Conservation (phyloP, 2,329 filamentous ascomycete genomes). For the Fusarium bactridioides region DNA sequence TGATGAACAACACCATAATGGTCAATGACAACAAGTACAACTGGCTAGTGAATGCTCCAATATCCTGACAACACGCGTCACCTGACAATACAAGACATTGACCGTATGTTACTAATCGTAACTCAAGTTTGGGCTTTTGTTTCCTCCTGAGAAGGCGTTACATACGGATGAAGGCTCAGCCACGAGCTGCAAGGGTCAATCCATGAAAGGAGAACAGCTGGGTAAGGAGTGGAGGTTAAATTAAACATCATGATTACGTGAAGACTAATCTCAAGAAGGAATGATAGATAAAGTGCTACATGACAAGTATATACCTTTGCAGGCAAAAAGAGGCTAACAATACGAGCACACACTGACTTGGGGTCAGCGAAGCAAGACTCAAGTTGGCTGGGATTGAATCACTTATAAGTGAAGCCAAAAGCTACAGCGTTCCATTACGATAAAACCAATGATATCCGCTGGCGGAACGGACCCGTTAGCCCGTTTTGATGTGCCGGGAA, state of each 20-base stretch:
- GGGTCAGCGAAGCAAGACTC: not conserved
- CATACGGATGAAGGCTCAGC: not conserved
- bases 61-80: not conserved
- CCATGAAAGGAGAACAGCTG: not conserved
- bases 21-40: not conserved
- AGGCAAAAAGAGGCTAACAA: not conserved
- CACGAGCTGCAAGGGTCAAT: not conserved
- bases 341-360: not conserved
- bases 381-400: not conserved
- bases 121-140: not conserved
- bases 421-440: not conserved
- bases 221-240: slow-evolving; percentile 3
- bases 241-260: slow-evolving; percentile 6
- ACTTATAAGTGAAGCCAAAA: not conserved
- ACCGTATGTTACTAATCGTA: not conserved
- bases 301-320: not conserved
- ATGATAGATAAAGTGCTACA: not conserved
- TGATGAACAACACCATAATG: not conserved
- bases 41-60: not conserved
- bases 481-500: slow-evolving; percentile 5
- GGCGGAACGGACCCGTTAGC: not conserved
- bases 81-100: not conserved
- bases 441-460: slow-evolving; percentile 24
- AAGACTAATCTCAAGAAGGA: not conserved
- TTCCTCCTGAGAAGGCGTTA: not conserved